phyloP scores from a whole-genome alignment of 2,329 filamentous ascomycete genomes.

The Penicillium sp. region DNA sequence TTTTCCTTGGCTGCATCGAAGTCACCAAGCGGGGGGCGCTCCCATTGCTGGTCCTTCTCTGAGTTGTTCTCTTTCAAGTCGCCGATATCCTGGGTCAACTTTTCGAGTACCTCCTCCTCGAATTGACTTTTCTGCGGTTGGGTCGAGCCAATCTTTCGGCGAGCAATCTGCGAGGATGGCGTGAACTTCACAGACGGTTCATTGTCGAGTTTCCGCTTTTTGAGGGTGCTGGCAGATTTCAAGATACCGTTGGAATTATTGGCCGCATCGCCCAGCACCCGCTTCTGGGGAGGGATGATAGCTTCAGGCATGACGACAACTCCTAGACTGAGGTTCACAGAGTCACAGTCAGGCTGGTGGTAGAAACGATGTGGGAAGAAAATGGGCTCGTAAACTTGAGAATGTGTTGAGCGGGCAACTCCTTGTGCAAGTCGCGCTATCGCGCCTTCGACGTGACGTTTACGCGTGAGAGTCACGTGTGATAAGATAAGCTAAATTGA shows the following conservation, averaged over 20 bases:
- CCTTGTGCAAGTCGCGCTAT: slow-evolving; percentile 22
- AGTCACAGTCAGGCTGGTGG: not conserved
- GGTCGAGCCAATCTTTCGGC: slow-evolving; percentile 63
- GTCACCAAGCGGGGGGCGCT: slow-evolving; percentile 60
- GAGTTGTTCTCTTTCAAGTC: slow-evolving; percentile 81
- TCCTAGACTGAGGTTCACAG: slow-evolving; percentile 14
- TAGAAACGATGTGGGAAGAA: not conserved
- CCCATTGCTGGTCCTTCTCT: slow-evolving; percentile 94
- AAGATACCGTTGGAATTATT: slow-evolving; percentile 63
- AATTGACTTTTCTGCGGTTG: slow-evolving; percentile 80
- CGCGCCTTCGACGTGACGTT: slow-evolving; percentile 30
- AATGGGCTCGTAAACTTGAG: not conserved
- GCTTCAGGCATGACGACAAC: slow-evolving; percentile 41
- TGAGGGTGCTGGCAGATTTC: slow-evolving; percentile 57
- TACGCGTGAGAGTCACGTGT: slow-evolving; percentile 28
- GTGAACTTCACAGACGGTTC: slow-evolving; percentile 55
- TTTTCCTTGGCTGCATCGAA: slow-evolving; percentile 66
- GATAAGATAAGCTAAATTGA: slow-evolving; percentile 21
- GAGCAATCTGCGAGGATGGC: slow-evolving; percentile 60
- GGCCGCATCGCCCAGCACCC: slow-evolving; percentile 67
- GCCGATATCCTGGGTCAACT: slow-evolving; percentile 89
- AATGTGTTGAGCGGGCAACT: slow-evolving; percentile 19
- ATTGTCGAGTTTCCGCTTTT: slow-evolving; percentile 79
- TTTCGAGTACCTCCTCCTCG: slow-evolving; percentile 90
- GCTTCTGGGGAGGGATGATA: slow-evolving; percentile 61